phyloP scores from a whole-genome alignment of 2,329 filamentous ascomycete genomes.

The Reticulascus tulasneorum region DNA sequence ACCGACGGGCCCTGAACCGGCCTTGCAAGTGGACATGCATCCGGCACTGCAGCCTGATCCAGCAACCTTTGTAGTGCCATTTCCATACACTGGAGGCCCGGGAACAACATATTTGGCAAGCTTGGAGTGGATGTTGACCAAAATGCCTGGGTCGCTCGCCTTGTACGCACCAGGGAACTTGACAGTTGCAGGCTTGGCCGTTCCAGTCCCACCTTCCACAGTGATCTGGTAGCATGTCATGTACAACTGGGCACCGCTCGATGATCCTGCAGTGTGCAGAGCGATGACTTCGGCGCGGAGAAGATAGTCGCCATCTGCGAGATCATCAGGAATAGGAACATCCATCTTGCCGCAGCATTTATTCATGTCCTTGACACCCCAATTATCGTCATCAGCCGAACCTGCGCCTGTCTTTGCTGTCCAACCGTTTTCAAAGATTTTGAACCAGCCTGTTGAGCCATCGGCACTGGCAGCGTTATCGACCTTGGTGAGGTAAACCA shows the following conservation, averaged over 20 bases:
- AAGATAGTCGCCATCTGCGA: constrained; percentile 36
- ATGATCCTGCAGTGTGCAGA: constrained; percentile 35
- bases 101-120: constrained; percentile 37
- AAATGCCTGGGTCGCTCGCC: constrained; percentile 39
- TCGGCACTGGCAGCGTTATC: constrained; percentile 40
- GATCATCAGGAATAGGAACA: constrained; percentile 28
- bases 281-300: constrained; percentile 46
- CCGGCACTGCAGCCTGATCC: constrained; percentile 33
- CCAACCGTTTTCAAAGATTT: constrained; percentile 47
- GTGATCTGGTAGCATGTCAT: constrained; percentile 35
- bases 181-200: constrained; percentile 25
- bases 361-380: constrained; percentile 38
- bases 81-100: constrained; percentile 36
- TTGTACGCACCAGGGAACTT: constrained; percentile 41
- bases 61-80: constrained; percentile 35
- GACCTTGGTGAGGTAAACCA: constrained; percentile 49
- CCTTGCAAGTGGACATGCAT: constrained; percentile 34
- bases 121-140: constrained; percentile 42
- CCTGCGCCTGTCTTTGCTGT: constrained; percentile 21
- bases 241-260: constrained; percentile 32
- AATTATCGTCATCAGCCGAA: constrained; percentile 41
- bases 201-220: constrained; percentile 20
- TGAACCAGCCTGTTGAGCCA: constrained; percentile 45
- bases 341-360: constrained; percentile 37
- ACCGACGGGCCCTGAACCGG: constrained; percentile 24